Evolutionary conservation across 2,329 filamentous ascomycete genomes (phyloP).

Genomic region (Aschersonia sp.): DNA sequence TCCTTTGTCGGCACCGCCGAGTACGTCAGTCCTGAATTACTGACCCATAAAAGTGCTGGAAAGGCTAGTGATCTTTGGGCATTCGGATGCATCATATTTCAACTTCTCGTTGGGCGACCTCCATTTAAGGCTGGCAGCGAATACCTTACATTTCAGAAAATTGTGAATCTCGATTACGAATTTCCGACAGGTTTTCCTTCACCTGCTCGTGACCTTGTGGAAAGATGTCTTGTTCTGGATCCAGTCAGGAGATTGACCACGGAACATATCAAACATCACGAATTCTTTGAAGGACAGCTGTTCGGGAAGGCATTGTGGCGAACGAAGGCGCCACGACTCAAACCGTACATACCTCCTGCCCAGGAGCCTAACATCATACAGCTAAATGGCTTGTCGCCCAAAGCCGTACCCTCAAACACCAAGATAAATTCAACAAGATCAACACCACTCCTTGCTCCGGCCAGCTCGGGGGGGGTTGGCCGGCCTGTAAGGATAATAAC

Average conservation of each 20-base stretch:
- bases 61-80: conserved; percentile 98
- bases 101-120: conserved; percentile 85
- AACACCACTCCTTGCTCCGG: conserved; percentile 20
- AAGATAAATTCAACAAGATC: conserved; percentile 15
- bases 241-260: conserved; percentile 72
- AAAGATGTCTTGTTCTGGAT: conserved; percentile 79
- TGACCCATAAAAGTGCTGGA: conserved; percentile 92
- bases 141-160: conserved; percentile 97
- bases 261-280: conserved; percentile 92
- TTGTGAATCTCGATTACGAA: conserved; percentile 84
- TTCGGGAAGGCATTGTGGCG: conserved; percentile 84
- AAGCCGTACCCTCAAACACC: conserved; percentile 8
- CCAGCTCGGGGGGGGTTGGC: conserved; percentile 27
- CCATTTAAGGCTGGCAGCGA: conserved; percentile 95
- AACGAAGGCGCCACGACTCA: conserved; percentile 73
- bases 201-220: conserved; percentile 75
- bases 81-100: conserved; percentile 95
- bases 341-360: conserved; percentile 64
- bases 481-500: conserved; percentile 76
- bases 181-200: conserved; percentile 82
- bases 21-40: conserved; percentile 93
- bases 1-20: conserved; percentile 97
- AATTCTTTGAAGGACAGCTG: conserved; percentile 77
- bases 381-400: conserved; percentile 40
- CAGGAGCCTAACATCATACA: conserved; percentile 64